A percentile compares a stretch with the other conserved stretches of the same genome.
These are phyloP conservation scores for Eucalyptus pauciflora DNA, from an alignment of 345 rosid species.

Conservation along the genomic window DNA sequence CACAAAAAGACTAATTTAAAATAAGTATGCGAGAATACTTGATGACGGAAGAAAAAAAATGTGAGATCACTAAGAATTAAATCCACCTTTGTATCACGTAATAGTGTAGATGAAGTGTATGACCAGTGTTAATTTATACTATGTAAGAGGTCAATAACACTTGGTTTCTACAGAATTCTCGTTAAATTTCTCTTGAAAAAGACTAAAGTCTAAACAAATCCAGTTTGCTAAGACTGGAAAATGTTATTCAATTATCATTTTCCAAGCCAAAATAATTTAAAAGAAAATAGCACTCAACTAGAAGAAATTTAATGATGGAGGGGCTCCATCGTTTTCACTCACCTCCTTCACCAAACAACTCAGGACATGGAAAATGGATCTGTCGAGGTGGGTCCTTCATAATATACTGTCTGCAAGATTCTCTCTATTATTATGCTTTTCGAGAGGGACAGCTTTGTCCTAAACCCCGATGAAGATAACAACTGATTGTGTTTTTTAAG, in stretches of 20 bases:
- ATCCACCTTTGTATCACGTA: neutral
- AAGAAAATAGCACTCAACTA: neutral
- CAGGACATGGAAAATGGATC: neutral
- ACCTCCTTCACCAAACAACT: neutral
- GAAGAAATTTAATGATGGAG: neutral
- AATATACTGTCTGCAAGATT: slow-evolving; percentile 30
- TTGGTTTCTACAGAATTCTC: neutral
- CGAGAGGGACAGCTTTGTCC: slow-evolving; percentile 33
- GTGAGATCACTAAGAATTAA: neutral
- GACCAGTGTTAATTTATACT: neutral
- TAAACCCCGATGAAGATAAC: slow-evolving; percentile 2
- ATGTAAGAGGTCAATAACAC: neutral
- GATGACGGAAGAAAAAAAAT: neutral
- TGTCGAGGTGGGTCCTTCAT: slow-evolving; percentile 15
- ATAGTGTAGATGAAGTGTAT: neutral
- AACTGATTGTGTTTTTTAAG: slow-evolving; percentile 10
- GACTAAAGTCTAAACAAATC: neutral
- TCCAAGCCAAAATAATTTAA: neutral
- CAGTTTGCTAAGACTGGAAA: neutral
- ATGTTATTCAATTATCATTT: neutral
- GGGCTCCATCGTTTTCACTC: neutral
- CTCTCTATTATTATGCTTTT: slow-evolving; percentile 41
- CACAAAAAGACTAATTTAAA: neutral
- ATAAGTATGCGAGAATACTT: neutral
- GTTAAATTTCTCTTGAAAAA: neutral